Base-by-base conservation (phyloP, 148 eudicot genomes). In the Nyssa sinensis region DNA sequence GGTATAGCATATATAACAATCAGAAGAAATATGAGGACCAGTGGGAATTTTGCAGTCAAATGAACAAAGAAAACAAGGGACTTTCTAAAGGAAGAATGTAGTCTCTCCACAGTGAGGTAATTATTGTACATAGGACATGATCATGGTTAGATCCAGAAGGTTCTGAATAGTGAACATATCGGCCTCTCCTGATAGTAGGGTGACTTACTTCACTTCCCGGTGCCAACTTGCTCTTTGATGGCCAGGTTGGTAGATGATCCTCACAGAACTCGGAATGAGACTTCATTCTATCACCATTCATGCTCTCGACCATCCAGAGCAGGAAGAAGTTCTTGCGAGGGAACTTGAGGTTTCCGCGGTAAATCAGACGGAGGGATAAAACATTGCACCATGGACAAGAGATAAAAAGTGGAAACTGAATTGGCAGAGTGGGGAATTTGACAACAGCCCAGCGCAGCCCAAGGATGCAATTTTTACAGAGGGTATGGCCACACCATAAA, bases 291-390 rank as follows among this genome's bases (percentile, higher is more conserved):
- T 81, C 81, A 27, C 81, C 78, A 47, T 81, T 77, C 75, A 73
- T 29, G 75, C 78, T 77, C 78, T 81, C 84, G 24, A 81, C 78
- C 84, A 81, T 81, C 84, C 84, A 81, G 27, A 81, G 84, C 32
- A 81, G 53, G 62, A 81, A 81, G 64, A 72, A 81, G 41, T 81
- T 81, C 60, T 77, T 81, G 31, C 74, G 59, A 23, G 84, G 84
- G n/a, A 74, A 81, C 27, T 65, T 81, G n/a, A 81, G 71, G 33
- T 77, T 77, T 41, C 81, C 84, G 61, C 51, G 57, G 59, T 73
- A 77, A 71, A 81, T 64, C 19, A 81, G 32, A 17, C 81, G 78
- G 17, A 63, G 76, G 29, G 84, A 75, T 28, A 81, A 70, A 7
- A 81, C 19, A 29, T 74, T 76, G 75, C 84, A 80, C 82, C 82